Base-by-base conservation (phyloP, 192 early-diverging fungal species). In the Lunasporangiospora selenospora region DNA sequence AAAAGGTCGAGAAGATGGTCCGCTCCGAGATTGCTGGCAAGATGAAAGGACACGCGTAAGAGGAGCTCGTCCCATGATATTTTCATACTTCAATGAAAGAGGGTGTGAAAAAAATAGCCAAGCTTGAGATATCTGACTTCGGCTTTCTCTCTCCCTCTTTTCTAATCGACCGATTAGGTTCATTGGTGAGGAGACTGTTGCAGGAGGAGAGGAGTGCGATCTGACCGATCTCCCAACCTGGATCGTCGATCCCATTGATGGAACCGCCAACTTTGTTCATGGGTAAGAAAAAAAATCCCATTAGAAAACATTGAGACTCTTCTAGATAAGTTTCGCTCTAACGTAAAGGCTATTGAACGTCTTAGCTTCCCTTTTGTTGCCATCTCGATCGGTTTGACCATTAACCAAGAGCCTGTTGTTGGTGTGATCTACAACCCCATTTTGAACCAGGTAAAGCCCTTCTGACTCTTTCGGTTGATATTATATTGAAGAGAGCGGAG, bases 401-500 rank as follows among this genome's bases (percentile, higher is more conserved):
- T 93, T 45, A 80, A 88, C 59, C 82, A 87, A 52, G 67, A 82
- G 32, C 89, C 91, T 0, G 86, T 93, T 19, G 87, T 98, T 9
- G 97, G 97, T 13, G 95, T 95, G 12, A 86, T 99, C 7, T 96
- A 89, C 65, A 90, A 95, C 70, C 97, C 97, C 13, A 81, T 99
- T 15, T 75, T 96, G 49, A 80, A 92, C 64, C 92, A 99, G 69
- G 79, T 91, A 54, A 91, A 84, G 62, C 58, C n/a, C 61, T 66
- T 26, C n/a, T 19, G 31, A 50, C 55, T 3, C 11, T 49, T 24
- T 40, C 21, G n/a, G n/a, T n/a, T n/a, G n/a, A n/a, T 47, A 2
- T 30, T 23, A 23, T 42, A 11, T n/a, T 61, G 16, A 29, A 33
- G 26, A 1, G 1, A 65, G 29, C n/a, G n/a, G n/a, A 6, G 62